phyloP scores from a whole-genome alignment of 163 green algal species.

The Scenedesmus sp. region DNA sequence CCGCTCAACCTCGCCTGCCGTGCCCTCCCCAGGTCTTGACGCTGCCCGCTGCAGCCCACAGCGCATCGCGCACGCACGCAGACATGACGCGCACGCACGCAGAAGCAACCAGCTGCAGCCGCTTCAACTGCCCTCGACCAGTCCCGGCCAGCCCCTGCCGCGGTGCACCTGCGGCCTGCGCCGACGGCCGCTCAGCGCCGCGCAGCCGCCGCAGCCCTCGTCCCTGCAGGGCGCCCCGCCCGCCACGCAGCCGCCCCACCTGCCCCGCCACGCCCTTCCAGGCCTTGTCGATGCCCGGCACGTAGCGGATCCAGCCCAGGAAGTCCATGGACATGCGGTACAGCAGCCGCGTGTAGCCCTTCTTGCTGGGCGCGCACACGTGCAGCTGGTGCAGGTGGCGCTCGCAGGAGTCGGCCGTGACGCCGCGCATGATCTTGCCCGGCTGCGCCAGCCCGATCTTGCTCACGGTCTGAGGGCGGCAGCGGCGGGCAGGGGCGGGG shows the following conservation, averaged over 20 bases:
- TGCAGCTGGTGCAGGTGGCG: constrained; percentile 98
- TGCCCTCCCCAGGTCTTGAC: too few relatives aligned
- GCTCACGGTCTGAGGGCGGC: constrained; percentile 67
- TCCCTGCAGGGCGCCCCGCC: background rate
- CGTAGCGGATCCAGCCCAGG: constrained; percentile 78
- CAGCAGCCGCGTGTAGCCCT: constrained; percentile 90
- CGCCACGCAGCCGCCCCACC: constrained; percentile 59
- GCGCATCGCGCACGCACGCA: too few relatives aligned
- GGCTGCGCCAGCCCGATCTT: constrained; percentile 93
- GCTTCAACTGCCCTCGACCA: too few relatives aligned
- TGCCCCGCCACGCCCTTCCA: constrained; percentile 92
- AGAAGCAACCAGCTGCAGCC: too few relatives aligned
- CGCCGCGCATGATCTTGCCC: constrained; percentile 87
- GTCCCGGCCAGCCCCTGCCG: too few relatives aligned
- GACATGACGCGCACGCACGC: too few relatives aligned
- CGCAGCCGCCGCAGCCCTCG: background rate
- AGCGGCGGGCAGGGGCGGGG: background rate
- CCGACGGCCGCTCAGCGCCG: background rate
- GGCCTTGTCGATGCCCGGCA: constrained; percentile 90
- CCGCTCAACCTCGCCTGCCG: too few relatives aligned
- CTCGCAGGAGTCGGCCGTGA: constrained; percentile 80
- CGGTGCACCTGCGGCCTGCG: too few relatives aligned
- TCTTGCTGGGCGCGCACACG: constrained; percentile 91
- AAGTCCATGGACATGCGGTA: constrained; percentile 99
- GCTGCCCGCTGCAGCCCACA: too few relatives aligned